These are phyloP conservation scores for Euphrasia confusa DNA, from an alignment of 257 asterid genomes.

Conservation along the genomic window DNA sequence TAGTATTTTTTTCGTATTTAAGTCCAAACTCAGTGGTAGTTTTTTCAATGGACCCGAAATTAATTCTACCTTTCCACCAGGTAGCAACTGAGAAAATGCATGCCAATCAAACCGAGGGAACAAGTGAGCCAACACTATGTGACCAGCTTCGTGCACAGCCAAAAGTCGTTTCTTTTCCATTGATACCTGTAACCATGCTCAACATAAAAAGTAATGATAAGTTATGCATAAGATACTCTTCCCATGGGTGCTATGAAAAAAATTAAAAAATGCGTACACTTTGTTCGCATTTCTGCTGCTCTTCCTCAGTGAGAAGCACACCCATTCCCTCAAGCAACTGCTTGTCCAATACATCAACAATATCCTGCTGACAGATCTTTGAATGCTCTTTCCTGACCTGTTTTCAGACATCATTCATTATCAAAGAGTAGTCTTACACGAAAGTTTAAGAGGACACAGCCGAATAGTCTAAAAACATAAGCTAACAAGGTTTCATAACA, in stretches of 20 bases:
- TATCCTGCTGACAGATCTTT: constrained; percentile 79
- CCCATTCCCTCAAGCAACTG: constrained; percentile 99
- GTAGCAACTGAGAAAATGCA: constrained; percentile 98
- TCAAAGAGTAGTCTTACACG: constrained; percentile 15
- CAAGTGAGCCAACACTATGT: constrained; percentile 89
- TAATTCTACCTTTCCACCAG: constrained; percentile 75
- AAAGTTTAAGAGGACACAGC: constrained; percentile 5
- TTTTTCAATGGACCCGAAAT: neutral
- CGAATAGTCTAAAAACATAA: constrained; percentile 4
- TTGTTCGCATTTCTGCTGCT: constrained; percentile 86
- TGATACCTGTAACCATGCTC: constrained; percentile 49
- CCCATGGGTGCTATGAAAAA: constrained; percentile 21
- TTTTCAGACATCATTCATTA: constrained; percentile 20
- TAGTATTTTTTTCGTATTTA: too few species aligned
- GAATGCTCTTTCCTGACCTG: constrained; percentile 90
- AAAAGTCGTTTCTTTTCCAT: constrained; percentile 68
- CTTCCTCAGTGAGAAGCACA: constrained; percentile 98
- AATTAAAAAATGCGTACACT: constrained; percentile 49
- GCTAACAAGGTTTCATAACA: neutral
- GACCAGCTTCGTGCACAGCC: constrained; percentile 99
- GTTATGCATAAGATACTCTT: constrained; percentile 13
- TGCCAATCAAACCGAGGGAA: constrained; percentile 98
- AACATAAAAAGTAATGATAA: constrained; percentile 18
- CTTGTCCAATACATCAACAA: constrained; percentile 89
- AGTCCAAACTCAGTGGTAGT: neutral